Base-by-base conservation (phyloP, 1,284 basidiomycete genomes). In the Trichosporon ovoides region DNA sequence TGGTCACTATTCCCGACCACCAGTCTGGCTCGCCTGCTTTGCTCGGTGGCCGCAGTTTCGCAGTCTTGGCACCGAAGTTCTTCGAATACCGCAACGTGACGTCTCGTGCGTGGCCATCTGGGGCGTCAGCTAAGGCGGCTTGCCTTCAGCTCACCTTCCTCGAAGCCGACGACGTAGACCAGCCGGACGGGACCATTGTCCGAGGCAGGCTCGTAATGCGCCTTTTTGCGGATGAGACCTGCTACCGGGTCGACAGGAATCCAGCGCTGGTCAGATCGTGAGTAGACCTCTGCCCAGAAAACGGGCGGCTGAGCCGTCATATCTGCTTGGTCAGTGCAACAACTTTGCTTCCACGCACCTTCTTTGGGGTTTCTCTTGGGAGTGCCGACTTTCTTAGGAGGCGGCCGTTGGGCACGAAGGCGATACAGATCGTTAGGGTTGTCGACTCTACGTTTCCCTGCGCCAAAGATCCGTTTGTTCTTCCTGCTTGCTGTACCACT, bases 201-300 rank as follows among this genome's bases (percentile, higher is more conserved):
- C 56, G 68, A 64, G 46, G 53, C 74, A 0, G 95, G 95, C 74
- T 98, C 93, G 77, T 95, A 98, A 22, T 83, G 80, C 57, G 84
- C 85, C 63, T 85, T 85, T 68, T 88, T 89, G 66, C 92, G 87
- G 60, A 94, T 85, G 53, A 86, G 82, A 38, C 83, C 85, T 12
- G 88, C 84, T 28, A 94, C 83, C 4, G 92, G 91, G 74, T 99
- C 96, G 40, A 98, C 87, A 0, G 92, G 88, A 18, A 98, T 80
- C 95, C 95, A 99, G 38, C 86, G 85, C 48, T 84, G 86, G 76
- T 97, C 93, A 1, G 93, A 86, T 18, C 90, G 86, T 28, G 90
- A 94, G 77, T 94, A 99, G 0, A 97, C 90, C 76, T 98, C 96
- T 1, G 90, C 91, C 96, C 95, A 99, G 76, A 94, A 91, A 3